Evolutionary conservation across 805 yeast genomes (phyloP).

Genomic region (Candida sanyiensis): DNA sequence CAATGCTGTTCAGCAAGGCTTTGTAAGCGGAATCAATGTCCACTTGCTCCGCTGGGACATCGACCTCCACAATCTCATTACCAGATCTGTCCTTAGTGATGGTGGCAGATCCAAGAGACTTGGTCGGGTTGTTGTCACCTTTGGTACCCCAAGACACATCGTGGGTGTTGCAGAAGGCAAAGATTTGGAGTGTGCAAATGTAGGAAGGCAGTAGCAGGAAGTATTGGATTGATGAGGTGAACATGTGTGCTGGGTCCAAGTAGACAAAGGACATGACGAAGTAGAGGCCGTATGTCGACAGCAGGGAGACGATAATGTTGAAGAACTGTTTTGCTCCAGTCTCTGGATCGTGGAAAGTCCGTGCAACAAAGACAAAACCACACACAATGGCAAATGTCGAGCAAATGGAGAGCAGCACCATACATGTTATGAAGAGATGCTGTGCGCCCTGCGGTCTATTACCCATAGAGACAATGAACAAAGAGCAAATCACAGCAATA

Average conservation of each 20-base stretch:
- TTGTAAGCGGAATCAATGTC: constrained; percentile 82
- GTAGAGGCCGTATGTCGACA: constrained; percentile 90
- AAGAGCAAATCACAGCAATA: constrained; percentile 76
- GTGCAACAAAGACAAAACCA: constrained; percentile 73
- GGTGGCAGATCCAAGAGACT: constrained; percentile 69
- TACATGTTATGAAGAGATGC: constrained; percentile 64
- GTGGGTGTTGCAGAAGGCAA: constrained; percentile 96
- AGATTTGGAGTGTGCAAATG: constrained; percentile 87
- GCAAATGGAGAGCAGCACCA: constrained; percentile 68
- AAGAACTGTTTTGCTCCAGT: constrained; percentile 51
- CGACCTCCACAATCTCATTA: constrained; percentile 72
- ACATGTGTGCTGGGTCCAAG: constrained; percentile 93
- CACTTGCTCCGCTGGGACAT: constrained; percentile 59
- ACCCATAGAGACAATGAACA: constrained; percentile 91
- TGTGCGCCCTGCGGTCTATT: constrained; percentile 96
- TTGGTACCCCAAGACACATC: constrained; percentile 99
- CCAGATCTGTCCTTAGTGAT: constrained; percentile 68
- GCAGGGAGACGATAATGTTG: constrained; percentile 75
- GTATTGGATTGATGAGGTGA: constrained; percentile 84
- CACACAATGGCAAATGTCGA: constrained; percentile 76
- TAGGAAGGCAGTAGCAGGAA: constrained; percentile 86
- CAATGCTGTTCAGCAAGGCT: constrained; percentile 64
- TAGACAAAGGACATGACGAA: constrained; percentile 75
- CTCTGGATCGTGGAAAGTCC: constrained; percentile 37
- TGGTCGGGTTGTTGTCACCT: constrained; percentile 76